Percentiles rank a stretch among this genome's conserved stretches.
phyloP scores from a whole-genome alignment of 352 stramenopile genomes.

The Pythium grandisporangium region DNA sequence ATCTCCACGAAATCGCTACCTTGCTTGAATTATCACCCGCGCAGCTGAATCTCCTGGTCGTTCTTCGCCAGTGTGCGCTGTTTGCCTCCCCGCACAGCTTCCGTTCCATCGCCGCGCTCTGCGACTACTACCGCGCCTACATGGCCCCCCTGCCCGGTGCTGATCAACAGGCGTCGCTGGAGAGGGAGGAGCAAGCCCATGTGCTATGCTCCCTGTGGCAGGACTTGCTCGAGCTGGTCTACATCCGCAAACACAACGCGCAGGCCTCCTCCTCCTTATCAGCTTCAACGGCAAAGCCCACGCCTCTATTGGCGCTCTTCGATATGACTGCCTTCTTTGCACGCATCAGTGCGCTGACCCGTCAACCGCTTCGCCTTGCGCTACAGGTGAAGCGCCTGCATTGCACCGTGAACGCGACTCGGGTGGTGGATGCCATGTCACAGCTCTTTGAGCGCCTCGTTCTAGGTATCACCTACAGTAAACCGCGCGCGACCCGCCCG shows the following conservation, averaged over 20 bases:
- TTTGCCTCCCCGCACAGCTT: constrained; percentile 43
- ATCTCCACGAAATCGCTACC: constrained; percentile 39
- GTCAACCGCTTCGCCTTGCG: constrained; percentile 38
- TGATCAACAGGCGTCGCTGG: too few relatives aligned
- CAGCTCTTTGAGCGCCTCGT: constrained; percentile 59
- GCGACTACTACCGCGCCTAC: constrained; percentile 47
- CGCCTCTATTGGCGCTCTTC: constrained; percentile 42
- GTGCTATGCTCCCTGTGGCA: constrained; percentile 36
- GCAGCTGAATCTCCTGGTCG: constrained; percentile 63
- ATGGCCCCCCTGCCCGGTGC: too few relatives aligned
- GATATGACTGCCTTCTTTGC: constrained; percentile 49
- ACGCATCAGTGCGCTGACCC: constrained; percentile 28
- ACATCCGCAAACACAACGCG: constrained; percentile 43
- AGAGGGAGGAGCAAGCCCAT: constrained; percentile 22
- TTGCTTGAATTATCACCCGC: constrained; percentile 31
- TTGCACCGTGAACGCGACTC: constrained; percentile 40
- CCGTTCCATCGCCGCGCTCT: constrained; percentile 34
- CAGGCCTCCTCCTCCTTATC: neutral
- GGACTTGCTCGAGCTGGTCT: constrained; percentile 43
- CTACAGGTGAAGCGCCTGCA: constrained; percentile 46
- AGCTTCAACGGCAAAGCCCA: constrained; percentile 1
- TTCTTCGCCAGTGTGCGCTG: constrained; percentile 30
- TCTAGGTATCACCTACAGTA: constrained; percentile 51
- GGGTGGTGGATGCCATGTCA: constrained; percentile 44
- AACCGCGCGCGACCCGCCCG: constrained; percentile 29